A percentile compares a stretch with the other conserved stretches of the same genome.
phyloP scores from a whole-genome alignment of 2,329 filamentous ascomycete genomes.

The Taxawa tesnikishii region DNA sequence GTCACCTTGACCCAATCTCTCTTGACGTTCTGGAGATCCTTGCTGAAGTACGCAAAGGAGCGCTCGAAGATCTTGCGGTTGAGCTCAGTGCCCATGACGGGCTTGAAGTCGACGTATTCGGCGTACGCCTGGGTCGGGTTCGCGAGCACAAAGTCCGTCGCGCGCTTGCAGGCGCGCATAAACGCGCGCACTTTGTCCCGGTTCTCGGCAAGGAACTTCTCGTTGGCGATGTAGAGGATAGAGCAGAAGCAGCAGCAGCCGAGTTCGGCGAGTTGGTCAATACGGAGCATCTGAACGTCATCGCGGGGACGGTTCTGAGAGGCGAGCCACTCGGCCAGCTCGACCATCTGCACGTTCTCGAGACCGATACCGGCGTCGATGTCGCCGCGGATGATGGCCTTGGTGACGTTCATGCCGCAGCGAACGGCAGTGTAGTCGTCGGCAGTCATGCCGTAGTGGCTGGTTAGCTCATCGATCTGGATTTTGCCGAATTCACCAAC shows the following conservation, averaged over 20 bases:
- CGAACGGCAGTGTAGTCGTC: constrained; percentile 64
- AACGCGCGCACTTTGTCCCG: constrained; percentile 55
- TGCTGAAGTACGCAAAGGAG: constrained; percentile 64
- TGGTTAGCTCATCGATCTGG: constrained; percentile 70
- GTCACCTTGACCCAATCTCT: constrained; percentile 72
- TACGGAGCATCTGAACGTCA: constrained; percentile 70
- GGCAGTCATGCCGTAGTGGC: constrained; percentile 63
- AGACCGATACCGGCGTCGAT: constrained; percentile 68
- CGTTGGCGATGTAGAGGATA: constrained; percentile 71
- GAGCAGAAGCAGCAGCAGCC: constrained; percentile 79
- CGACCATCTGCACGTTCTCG: constrained; percentile 75
- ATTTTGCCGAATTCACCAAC: constrained; percentile 75
- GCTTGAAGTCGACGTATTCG: constrained; percentile 62
- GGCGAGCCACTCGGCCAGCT: constrained; percentile 64
- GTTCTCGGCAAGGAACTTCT: constrained; percentile 53
- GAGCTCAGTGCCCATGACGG: constrained; percentile 52
- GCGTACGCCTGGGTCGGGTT: constrained; percentile 51
- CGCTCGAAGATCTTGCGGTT: constrained; percentile 74
- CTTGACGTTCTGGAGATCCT: constrained; percentile 60
- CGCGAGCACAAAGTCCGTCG: constrained; percentile 59
- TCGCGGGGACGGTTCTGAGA: constrained; percentile 47
- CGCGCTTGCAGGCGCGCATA: constrained; percentile 60
- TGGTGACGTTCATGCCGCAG: constrained; percentile 71
- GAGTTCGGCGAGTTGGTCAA: constrained; percentile 66
- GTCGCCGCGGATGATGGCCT: constrained; percentile 58